Conservation (phyloP, 2,329 filamentous ascomycete genomes). For the Chaetomium strumarium region DNA sequence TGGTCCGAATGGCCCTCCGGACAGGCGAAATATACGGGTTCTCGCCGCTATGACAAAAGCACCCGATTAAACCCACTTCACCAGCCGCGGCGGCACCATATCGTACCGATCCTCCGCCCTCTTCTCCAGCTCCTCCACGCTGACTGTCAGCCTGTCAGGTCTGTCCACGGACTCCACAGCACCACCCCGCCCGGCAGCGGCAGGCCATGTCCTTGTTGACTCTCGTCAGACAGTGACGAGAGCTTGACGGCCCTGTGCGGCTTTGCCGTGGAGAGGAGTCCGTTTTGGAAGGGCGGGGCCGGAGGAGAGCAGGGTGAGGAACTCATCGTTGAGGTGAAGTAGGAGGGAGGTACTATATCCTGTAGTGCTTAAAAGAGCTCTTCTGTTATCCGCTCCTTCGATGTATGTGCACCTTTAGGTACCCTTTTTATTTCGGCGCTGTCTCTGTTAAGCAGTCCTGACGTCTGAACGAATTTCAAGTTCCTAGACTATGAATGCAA, state of each 20-base stretch:
- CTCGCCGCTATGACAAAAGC: not conserved
- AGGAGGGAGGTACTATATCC: too few species aligned
- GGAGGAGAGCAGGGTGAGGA: not conserved
- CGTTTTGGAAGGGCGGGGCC: not conserved
- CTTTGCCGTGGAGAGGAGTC: not conserved
- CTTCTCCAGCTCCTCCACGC: not conserved
- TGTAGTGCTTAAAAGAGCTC: too few species aligned
- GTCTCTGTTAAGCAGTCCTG: too few species aligned
- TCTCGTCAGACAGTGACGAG: constrained; percentile 12
- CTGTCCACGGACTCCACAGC: constrained; percentile 28
- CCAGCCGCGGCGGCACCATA: not conserved
- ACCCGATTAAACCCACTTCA: not conserved
- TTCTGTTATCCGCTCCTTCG: too few species aligned
- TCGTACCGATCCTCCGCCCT: not conserved
- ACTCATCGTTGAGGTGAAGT: not conserved
- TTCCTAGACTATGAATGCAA: too few species aligned
- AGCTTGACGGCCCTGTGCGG: not conserved
- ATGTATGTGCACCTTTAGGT: not conserved
- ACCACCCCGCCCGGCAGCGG: constrained; percentile 23
- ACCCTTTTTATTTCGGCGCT: too few species aligned
- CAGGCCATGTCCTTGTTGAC: constrained; percentile 19
- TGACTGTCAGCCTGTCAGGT: not conserved
- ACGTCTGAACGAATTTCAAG: too few species aligned
- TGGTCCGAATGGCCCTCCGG: not conserved
- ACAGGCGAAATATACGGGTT: not conserved